Evolutionary conservation across 2,329 filamentous ascomycete genomes (phyloP).

Genomic region (Cyphellophora europaea): DNA sequence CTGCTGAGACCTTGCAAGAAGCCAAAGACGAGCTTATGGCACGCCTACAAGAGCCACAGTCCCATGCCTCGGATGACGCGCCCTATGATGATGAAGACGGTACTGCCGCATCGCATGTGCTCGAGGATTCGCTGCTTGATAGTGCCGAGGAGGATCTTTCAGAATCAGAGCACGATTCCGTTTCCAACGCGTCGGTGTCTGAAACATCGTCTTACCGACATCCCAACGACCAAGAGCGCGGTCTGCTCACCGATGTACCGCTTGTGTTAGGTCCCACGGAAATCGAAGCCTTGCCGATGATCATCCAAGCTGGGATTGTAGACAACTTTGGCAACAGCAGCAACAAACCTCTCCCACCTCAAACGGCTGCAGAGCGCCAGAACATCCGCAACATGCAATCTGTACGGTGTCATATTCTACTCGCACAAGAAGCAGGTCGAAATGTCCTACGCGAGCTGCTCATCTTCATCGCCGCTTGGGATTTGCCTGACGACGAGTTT

Average conservation of each 20-base stretch:
- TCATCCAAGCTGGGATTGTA: slow-evolving; percentile 89
- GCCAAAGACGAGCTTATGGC: slow-evolving; percentile 43
- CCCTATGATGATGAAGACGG: slow-evolving; percentile 32
- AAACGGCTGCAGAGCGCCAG: slow-evolving; percentile 50
- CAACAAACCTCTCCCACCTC: slow-evolving; percentile 8
- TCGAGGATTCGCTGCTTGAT: slow-evolving; percentile 32
- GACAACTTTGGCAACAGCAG: slow-evolving; percentile 61
- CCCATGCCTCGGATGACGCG: slow-evolving; percentile 28
- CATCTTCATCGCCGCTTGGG: slow-evolving; percentile 96
- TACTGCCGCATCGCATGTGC: slow-evolving; percentile 25
- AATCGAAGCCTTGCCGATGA: slow-evolving; percentile 94
- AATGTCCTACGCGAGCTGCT: slow-evolving; percentile 83
- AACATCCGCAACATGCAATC: slow-evolving; percentile 72
- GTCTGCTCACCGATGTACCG: slow-evolving; percentile 83
- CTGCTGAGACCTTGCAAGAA: slow-evolving; percentile 40
- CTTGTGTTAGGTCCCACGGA: slow-evolving; percentile 90
- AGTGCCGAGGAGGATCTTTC: slow-evolving; percentile 26
- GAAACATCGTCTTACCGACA: slow-evolving; percentile 44
- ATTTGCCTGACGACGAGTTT: slow-evolving; percentile 82
- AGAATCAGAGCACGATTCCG: slow-evolving; percentile 41
- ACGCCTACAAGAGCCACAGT: slow-evolving; percentile 33
- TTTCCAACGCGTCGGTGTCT: slow-evolving; percentile 44
- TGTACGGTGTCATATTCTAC: slow-evolving; percentile 77
- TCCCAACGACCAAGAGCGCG: slow-evolving; percentile 51
- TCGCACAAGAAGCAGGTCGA: slow-evolving; percentile 82